These are phyloP conservation scores for Starmerella gropengiesseri DNA, from an alignment of 805 yeast species.

Conservation along the genomic window DNA sequence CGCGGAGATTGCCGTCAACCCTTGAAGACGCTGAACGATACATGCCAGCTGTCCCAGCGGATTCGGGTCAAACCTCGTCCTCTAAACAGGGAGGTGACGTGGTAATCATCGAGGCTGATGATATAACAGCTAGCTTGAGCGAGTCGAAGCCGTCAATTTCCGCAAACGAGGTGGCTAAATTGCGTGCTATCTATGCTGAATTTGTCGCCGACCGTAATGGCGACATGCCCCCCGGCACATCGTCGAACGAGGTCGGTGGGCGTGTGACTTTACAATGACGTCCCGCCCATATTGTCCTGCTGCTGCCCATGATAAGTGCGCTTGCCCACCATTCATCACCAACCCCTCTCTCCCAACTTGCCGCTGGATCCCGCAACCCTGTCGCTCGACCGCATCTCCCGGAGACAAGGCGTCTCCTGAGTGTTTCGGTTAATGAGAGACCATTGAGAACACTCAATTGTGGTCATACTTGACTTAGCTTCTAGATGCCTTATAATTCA, in stretches of 20 bases:
- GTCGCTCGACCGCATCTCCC: too few relatives aligned
- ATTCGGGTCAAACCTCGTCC: not conserved
- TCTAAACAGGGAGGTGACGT: not conserved
- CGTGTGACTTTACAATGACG: slow-evolving; percentile 70
- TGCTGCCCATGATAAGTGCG: too few relatives aligned
- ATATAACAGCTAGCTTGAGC: slow-evolving; percentile 49
- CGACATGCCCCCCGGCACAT: slow-evolving; percentile 74
- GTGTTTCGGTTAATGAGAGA: too few relatives aligned
- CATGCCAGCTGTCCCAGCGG: not conserved
- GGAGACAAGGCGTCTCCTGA: too few relatives aligned
- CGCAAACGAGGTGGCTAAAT: slow-evolving; percentile 50
- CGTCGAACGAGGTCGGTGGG: slow-evolving; percentile 74
- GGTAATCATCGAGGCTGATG: slow-evolving; percentile 23
- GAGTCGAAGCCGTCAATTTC: slow-evolving; percentile 92
- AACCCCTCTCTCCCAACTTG: too few relatives aligned
- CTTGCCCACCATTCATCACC: too few relatives aligned
- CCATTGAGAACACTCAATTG: too few relatives aligned
- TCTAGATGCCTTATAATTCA: too few relatives aligned
- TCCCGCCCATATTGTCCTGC: too few relatives aligned
- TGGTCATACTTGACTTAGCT: too few relatives aligned
- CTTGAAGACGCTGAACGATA: not conserved
- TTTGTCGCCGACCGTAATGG: slow-evolving; percentile 75
- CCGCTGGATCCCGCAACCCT: too few relatives aligned
- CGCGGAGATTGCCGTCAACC: not conserved
- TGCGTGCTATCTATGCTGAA: slow-evolving; percentile 52